A percentile compares a stretch with the other conserved stretches of the same genome.
Conservation (phyloP, 1,139 yeast species). For the Geotrichum klebahnii region DNA sequence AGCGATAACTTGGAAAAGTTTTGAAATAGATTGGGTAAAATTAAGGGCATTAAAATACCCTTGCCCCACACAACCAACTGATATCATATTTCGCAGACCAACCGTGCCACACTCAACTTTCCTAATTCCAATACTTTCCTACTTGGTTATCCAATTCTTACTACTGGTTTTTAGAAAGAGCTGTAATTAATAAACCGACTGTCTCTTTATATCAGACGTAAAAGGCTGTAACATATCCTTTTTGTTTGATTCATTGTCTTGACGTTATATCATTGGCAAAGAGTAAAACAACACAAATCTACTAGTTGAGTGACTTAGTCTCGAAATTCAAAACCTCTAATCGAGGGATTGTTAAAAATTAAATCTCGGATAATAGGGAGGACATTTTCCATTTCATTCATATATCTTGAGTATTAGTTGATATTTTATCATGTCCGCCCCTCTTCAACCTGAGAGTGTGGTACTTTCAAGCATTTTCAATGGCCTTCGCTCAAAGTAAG, state of each 20-base stretch:
- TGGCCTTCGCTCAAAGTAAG: conserved; percentile 31
- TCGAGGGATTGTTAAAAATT: no score
- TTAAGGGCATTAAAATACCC: background rate
- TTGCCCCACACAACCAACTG: background rate
- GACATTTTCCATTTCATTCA: background rate
- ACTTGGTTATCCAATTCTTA: background rate
- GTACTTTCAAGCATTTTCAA: conserved; percentile 27
- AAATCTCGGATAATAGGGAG: background rate
- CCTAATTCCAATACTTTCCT: background rate
- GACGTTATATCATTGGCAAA: no score
- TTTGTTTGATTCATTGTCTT: no score
- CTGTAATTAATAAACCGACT: no score
- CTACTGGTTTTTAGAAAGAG: no score
- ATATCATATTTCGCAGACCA: background rate
- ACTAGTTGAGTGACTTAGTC: no score
- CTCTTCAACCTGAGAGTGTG: conserved; percentile 22
- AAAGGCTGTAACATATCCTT: no score
- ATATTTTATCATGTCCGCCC: conserved; percentile 11
- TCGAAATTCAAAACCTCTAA: no score
- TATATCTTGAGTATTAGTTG: background rate
- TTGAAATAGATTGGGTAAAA: no score
- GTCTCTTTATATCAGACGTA: no score
- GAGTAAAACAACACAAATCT: no score
- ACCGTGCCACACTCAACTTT: background rate
- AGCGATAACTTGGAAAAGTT: no score